These are phyloP conservation scores for Podospora australis DNA, from an alignment of 495 filamentous ascomycete species.

Conservation along the genomic window DNA sequence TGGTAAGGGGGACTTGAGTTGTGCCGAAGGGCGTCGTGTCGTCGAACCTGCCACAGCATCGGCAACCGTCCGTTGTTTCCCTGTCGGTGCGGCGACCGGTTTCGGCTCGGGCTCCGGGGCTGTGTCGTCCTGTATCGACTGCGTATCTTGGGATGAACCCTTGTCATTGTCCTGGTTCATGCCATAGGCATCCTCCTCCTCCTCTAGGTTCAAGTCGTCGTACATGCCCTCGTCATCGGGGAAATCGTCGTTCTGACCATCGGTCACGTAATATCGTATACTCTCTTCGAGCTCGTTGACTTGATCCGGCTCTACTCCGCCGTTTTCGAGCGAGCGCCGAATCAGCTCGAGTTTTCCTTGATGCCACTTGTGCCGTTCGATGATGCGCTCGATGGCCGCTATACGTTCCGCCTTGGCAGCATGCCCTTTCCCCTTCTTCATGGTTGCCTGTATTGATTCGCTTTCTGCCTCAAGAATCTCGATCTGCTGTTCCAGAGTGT, in stretches of 20 bases:
- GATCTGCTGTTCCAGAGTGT: constrained; percentile 88
- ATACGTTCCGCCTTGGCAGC: constrained; percentile 74
- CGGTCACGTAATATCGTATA: constrained; percentile 91
- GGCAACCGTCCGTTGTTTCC: constrained; percentile 50
- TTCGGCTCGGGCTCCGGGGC: constrained; percentile 54
- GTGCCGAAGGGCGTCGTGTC: constrained; percentile 73
- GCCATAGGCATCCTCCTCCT: constrained; percentile 81
- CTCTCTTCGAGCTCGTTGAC: constrained; percentile 83
- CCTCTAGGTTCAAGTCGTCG: constrained; percentile 85
- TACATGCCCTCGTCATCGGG: constrained; percentile 87
- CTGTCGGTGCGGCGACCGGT: constrained; percentile 34
- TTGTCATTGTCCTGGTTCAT: constrained; percentile 76
- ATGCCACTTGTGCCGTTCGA: constrained; percentile 96
- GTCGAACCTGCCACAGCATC: constrained; percentile 42
- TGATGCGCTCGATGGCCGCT: constrained; percentile 72
- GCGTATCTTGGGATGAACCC: constrained; percentile 89
- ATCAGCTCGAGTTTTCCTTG: constrained; percentile 87
- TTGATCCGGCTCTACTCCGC: constrained; percentile 74
- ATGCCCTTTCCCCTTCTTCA: constrained; percentile 93
- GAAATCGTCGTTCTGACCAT: constrained; percentile 81
- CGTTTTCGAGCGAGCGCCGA: constrained; percentile 84
- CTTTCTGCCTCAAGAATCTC: constrained; percentile 87
- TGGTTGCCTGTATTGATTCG: constrained; percentile 74
- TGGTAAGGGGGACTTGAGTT: constrained; percentile 90
- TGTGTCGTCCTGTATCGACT: constrained; percentile 82